Base-by-base conservation (phyloP, 805 yeast species). In the Priceomyces fermenticarens region DNA sequence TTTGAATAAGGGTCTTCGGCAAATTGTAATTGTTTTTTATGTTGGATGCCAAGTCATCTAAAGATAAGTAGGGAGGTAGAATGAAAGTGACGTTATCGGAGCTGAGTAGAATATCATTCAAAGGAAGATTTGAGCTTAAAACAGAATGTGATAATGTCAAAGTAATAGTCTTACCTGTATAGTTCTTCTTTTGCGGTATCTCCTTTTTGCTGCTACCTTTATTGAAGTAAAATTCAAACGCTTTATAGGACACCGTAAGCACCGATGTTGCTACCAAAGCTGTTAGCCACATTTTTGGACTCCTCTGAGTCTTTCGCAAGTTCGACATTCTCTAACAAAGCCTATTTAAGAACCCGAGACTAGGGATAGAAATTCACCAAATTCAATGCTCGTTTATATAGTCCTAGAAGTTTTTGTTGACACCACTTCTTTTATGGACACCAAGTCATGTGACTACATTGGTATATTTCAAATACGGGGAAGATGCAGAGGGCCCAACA, bases 111-210 rank as follows among this genome's bases (percentile, higher is more conserved):
- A 69, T 67, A 14, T 69, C 72, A 41, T 62, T 53, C 39, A 70
- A 55, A 2, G 73, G 74, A 20, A 68, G 51, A 36, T 57, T 51
- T 35, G 64, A 56, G 39, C 55, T 60, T 43, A 70, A 51, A n/a
- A 70, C 64, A 23, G 70, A 62, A 38, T 67, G 67, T 35, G 70
- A 67, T 33, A 70, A 60, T 7, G 75, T 70, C 47, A 70, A 56
- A 4, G 71, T 73, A 27, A 70, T 65, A 14, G 63, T 53, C 45
- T 67, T 65, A 40, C 54, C 54, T 20, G 59, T 51, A 44, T 62
- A 65, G 27, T 46, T 37, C 35, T 41, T 44, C 36, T 14, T 42
- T 30, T 33, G 30, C 31, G 34, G 28, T 13, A 10, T 26, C 26
- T 37, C 43, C 10, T 36, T 36, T 11, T 30, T 25, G 16, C 41